Base-by-base conservation (phyloP, 1,284 basidiomycete species). In the Irpex rosettiformis region DNA sequence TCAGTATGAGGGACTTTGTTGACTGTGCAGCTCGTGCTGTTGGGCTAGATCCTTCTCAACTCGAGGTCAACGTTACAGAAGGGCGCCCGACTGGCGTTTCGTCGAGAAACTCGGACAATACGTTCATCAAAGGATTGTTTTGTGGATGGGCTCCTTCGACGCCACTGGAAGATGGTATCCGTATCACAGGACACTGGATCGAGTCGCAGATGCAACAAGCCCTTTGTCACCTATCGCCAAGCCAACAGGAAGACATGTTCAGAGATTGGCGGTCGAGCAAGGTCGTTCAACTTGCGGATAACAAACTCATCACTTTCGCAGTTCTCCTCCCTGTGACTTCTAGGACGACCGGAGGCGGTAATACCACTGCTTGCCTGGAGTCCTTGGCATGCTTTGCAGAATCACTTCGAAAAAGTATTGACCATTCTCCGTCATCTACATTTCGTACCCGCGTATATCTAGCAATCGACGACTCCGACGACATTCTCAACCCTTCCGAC, bases 241-340 rank as follows among this genome's bases (percentile, higher is more conserved):
- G 13, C 11, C 6, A 24, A 13, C 48, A 28, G 6, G 27, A 16
- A n/a, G 7, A 18, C 24, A 6, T 3, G n/a, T 59, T 8, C 54
- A 54, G 0, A 56, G 62, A 59, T 24, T 56, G 54, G 56, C 60
- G 10, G 25, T 42, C 3, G 48, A 59, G 52, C 62, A 58, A 11
- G 25, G 47, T 61, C 25, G 59, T 76, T 33, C 54, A 24, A 16
- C 65, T 76, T 49, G 61, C 62, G 21, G 47, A 47, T 28, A 81
- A 81, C 61, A n/a, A 22, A 8, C 27, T 70, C 40, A 56, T 80
- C 5, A 60, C 83, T 4, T 82, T 83, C 61, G 84, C 78, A 0
- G 73, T 85, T 48, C 72, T 85, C 8, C 76, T 85, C 8, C 84
- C 84, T 1, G 75, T 85, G 61, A 84, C 84, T 0, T 85, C 84